Evolutionary conservation across 257 asterid genomes (phyloP).

Genomic region (Gentiana straminea): DNA sequence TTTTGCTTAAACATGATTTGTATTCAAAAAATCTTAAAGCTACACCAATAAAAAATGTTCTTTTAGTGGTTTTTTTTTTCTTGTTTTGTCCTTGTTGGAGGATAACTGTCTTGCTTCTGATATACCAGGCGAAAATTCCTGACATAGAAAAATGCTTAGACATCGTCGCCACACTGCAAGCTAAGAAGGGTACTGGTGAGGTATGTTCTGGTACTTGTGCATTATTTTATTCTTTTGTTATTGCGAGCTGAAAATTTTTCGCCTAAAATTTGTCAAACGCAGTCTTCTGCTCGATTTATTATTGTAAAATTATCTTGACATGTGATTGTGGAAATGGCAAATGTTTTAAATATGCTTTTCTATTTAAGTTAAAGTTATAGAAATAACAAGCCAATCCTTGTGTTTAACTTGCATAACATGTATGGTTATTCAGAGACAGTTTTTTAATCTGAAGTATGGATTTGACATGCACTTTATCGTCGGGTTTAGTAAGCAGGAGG

Average conservation of each 20-base stretch:
- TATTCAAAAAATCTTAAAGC: no score
- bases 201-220: conserved; percentile 38
- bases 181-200: conserved; percentile 78
- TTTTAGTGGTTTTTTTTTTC: neutral
- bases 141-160: conserved; percentile 90
- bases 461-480: no score
- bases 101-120: conserved; percentile 3
- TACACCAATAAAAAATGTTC: no score
- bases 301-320: neutral
- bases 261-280: neutral
- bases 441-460: no score
- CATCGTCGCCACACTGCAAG: conserved; percentile 67
- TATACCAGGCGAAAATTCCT: conserved; percentile 77
- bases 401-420: no score
- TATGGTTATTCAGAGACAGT: no score
- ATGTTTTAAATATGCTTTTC: no score
- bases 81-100: conserved; percentile 2
- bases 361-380: no score
- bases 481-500: no score
- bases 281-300: neutral
- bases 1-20: no score
- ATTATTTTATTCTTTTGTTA: neutral
- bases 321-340: no score
- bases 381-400: no score
- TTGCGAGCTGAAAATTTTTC: neutral